Base-by-base conservation (phyloP, 257 asterid genomes). In the Ocimum tenuiflorum region DNA sequence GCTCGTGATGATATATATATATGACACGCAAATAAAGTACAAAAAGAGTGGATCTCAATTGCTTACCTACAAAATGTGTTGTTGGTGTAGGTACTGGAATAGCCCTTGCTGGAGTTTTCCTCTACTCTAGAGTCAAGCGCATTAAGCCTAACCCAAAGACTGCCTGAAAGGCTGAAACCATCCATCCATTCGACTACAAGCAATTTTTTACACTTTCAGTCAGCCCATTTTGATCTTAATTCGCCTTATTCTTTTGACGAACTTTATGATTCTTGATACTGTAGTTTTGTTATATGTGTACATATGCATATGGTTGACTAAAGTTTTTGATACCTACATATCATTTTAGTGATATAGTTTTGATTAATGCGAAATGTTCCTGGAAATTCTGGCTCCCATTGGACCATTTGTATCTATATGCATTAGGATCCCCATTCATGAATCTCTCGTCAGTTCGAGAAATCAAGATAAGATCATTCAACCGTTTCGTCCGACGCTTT, bases 81-180 rank as follows among this genome's bases (percentile, higher is more conserved):
- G 29, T 31, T 29, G 63, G 36, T 63, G 70, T 74, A 91, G 98
- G 96, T 42, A 89, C 96, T 50, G 98, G 86, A 51, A 54, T 91
- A 51, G 96, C 96, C 67, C 95, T 91, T 39, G 87, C 85, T 29
- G 98, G 98, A 73, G 98, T 89, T 39, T 87, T 91, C 87, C 70
- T 89, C 49, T 91, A 91, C 75, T 91, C 98, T 0, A 85, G 98
- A 75, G 88, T 84, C 75, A 89, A 84, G 71, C 63, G 91, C 54
- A 77, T 88, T 54, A 86, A 85, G 74, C 76, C 87, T 0, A 91
- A 91, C 85, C 67, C 85, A 14, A 88, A 90, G 71, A 67, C 78
- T 60, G 84, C 79, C 63, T 86, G 79, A 83, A 69, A 46, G 84
- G 78, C 63, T 86, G 79, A 83, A 69, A 46, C 29, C 42, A 20